Conservation (phyloP, 495 filamentous ascomycete species). For the Peziza echinospora region DNA sequence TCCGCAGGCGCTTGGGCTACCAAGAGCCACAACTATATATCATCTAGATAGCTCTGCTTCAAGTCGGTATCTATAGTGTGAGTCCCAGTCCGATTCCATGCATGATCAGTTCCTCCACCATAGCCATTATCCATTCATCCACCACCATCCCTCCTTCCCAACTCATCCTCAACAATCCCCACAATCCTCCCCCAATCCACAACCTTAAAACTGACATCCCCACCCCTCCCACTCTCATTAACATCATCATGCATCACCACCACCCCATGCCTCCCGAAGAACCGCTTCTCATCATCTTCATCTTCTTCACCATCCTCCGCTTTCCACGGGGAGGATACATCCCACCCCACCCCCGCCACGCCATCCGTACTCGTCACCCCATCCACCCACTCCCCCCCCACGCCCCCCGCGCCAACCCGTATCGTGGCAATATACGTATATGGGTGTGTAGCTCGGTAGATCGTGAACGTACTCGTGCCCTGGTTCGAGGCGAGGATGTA, state of each 20-base stretch:
- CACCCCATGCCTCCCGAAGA: conserved; percentile 10
- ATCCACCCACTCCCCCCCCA: conserved; percentile 8
- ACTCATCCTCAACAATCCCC: conserved; percentile 4
- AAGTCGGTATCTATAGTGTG: too few relatives aligned
- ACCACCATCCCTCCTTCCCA: too few relatives aligned
- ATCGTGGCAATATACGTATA: conserved; percentile 21
- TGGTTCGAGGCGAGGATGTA: conserved; percentile 22
- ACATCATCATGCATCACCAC: conserved; percentile 22
- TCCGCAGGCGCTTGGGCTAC: too few relatives aligned
- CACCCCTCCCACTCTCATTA: conserved; percentile 18
- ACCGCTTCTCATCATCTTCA: too few relatives aligned
- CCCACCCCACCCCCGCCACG: conserved; percentile 18
- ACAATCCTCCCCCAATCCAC: conserved; percentile 18
- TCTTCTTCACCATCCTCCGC: conserved; percentile 16
- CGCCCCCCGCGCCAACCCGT: conserved; percentile 5
- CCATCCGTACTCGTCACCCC: conserved; percentile 23
- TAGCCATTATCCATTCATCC: too few relatives aligned
- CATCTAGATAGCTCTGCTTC: too few relatives aligned
- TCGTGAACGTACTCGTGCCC: conserved; percentile 21
- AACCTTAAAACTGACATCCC: conserved; percentile 20
- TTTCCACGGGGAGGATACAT: conserved; percentile 1
- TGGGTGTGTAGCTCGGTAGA: conserved; percentile 20
- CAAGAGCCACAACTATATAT: too few relatives aligned
- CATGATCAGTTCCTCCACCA: too few relatives aligned
- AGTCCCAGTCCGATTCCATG: too few relatives aligned